Evolutionary conservation across 768 basidiomycete species (phyloP).

Genomic region (Sporobolomyces phaffii): DNA sequence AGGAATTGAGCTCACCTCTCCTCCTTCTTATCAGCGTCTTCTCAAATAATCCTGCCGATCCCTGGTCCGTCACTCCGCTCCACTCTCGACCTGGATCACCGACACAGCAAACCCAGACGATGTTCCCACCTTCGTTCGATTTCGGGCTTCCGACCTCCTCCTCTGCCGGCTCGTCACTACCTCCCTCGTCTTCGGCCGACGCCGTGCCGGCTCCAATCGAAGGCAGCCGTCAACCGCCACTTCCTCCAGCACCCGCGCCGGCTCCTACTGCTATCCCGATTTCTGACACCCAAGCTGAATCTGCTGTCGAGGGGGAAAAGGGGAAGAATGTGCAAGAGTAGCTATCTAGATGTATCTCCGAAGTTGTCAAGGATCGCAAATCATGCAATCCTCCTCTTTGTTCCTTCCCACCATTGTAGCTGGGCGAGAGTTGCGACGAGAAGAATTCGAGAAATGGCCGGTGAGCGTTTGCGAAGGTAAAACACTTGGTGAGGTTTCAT

Average conservation of each 20-base stretch:
- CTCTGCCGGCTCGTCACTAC: not conserved
- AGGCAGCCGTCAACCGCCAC: not conserved
- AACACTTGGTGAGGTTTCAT: too few species aligned
- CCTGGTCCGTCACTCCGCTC: constrained; percentile 30
- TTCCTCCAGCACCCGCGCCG: not conserved
- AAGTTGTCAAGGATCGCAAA: too few species aligned
- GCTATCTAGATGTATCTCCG: too few species aligned
- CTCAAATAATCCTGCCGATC: constrained; percentile 17
- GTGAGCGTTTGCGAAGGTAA: too few species aligned
- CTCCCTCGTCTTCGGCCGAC: not conserved
- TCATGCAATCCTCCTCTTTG: too few species aligned
- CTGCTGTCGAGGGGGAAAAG: not conserved
- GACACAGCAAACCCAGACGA: not conserved
- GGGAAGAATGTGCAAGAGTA: not conserved
- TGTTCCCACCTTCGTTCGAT: constrained; percentile 13
- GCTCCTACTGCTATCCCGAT: not conserved
- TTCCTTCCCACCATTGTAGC: too few species aligned
- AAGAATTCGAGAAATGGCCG: too few species aligned
- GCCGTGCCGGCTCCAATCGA: not conserved
- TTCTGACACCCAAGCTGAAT: not conserved
- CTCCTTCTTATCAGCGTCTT: not conserved
- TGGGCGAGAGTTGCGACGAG: too few species aligned
- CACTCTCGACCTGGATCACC: constrained; percentile 30
- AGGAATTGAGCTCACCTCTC: not conserved
- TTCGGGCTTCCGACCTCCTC: not conserved